Conservation (phyloP, 805 yeast species). For the Yamadazyma tumulicola region DNA sequence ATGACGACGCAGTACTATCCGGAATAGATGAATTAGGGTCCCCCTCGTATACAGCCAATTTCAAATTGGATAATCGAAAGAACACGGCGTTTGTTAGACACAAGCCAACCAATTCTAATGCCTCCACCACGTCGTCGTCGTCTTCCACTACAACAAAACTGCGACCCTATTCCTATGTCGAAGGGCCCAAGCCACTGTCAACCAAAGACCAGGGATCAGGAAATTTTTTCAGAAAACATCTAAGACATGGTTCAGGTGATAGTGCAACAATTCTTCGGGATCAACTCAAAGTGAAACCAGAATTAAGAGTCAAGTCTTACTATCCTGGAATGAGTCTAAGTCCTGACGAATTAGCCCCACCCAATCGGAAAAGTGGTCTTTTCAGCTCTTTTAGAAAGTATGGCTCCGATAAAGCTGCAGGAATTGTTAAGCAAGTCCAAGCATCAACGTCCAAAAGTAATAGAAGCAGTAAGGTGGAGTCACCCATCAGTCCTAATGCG, state of each 20-base stretch:
- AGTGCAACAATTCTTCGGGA: conserved; percentile 9
- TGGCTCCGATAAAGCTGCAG: conserved; percentile 39
- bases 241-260: conserved; percentile 44
- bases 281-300: conserved; percentile 2
- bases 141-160: conserved; percentile 18
- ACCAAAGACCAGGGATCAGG: conserved; percentile 19
- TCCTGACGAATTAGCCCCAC: conserved; percentile 10
- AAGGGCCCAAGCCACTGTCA: conserved; percentile 21
- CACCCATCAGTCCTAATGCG: conserved; percentile 15
- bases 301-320: conserved; percentile 12
- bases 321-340: conserved; percentile 14
- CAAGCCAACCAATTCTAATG: conserved; percentile 17
- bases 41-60: conserved; percentile 3
- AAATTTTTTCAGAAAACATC: conserved; percentile 60
- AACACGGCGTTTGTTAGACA: conserved; percentile 27
- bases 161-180: conserved; percentile 39
- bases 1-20: conserved; percentile 5
- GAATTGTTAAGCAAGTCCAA: conserved; percentile 30
- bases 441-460: conserved; percentile 7
- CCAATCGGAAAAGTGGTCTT: conserved; percentile 27
- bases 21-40: conserved; percentile 1
- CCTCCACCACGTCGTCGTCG: conserved; percentile 14
- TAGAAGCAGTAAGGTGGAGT: conserved; percentile 9
- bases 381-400: conserved; percentile 39
- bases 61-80: conserved; percentile 29